Evolutionary conservation across 441 rosid genomes (phyloP), one percentile per base, ranked within the genome.

Genomic region (Erodium texanum): DNA sequence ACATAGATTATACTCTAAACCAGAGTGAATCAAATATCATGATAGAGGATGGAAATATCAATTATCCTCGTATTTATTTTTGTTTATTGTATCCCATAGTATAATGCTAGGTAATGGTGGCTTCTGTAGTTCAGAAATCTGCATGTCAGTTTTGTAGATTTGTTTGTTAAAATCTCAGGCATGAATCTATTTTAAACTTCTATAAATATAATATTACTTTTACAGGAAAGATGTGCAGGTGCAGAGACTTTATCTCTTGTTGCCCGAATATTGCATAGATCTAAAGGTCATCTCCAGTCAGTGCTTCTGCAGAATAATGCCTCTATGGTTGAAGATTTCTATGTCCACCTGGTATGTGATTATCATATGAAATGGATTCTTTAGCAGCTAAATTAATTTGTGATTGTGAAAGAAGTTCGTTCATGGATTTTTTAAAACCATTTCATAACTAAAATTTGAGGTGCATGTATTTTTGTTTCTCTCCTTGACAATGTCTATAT

Each of bases 171-270:
- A 66, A 67, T 36, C 38, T 63, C 54, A 18, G 62, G 74, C 20
- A 67, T 24, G 32, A 70, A 69, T n/a, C 54, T 27, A 67, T 68
- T 63, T 66, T 36, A 19, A 62, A 23, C 56, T 14, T 71, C 24
- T 67, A 56, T 63, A 62, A 38, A 75, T 66, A 43, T 73, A 63
- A 70, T 77, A 43, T 58, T 74, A 68, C 65, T 45, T 68, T 81
- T 76, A 67, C 93, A 95, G 99, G 99, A 95, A 83, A 87, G 98
- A 81, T 95, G 99, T 80, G 82, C 90, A 12, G 98, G 80, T 68
- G 95, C 89, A 48, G 95, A 95, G 71, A 85, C 87, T 20, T n/a
- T 86, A 66, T 82, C 89, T 70, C 89, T 95, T 75, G 98, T 92
- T 68, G 92, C 95, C 79, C 93, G 83, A 72, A 79, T 86, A 70